Base-by-base conservation (phyloP, 257 asterid species). In the Gynochthodes officinalis region DNA sequence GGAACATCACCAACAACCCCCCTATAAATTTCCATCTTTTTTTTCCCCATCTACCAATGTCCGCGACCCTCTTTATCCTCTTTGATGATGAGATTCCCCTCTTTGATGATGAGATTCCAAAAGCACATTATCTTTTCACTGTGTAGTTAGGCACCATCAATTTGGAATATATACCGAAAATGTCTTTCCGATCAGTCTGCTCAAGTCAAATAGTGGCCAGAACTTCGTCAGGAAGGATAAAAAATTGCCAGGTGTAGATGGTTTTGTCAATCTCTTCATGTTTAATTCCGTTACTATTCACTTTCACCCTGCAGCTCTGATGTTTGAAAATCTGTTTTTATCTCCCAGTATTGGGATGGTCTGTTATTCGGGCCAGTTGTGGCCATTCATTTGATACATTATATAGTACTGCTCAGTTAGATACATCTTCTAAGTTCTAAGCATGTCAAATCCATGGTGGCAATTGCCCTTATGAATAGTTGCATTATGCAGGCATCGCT, bases 21-120 rank as follows among this genome's bases (percentile, higher is more conserved):
- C n/a, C n/a, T n/a, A n/a, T n/a, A n/a, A n/a, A n/a, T n/a, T n/a
- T n/a, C n/a, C n/a, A n/a, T n/a, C n/a, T n/a, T n/a, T n/a, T n/a
- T n/a, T n/a, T n/a, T n/a, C n/a, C n/a, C n/a, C n/a, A n/a, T n/a
- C n/a, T n/a, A n/a, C n/a, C n/a, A n/a, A n/a, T n/a, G n/a, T n/a
- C n/a, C n/a, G n/a, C n/a, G n/a, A n/a, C n/a, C n/a, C n/a, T n/a
- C n/a, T n/a, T n/a, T n/a, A n/a, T n/a, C n/a, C n/a, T n/a, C n/a
- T n/a, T n/a, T n/a, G n/a, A n/a, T n/a, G n/a, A n/a, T n/a, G n/a
- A n/a, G n/a, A n/a, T 84, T 88, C 92, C 78, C 73, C 62, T 42
- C 23, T 74, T 72, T 80, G 78, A 89, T 90, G 88, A 89, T 87
- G 89, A 86, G 83, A 86, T 84, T 85, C 86, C 75, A 59, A 76